These are phyloP conservation scores for Polychaeton citri DNA, from an alignment of 2,329 filamentous ascomycete species.

Conservation along the genomic window DNA sequence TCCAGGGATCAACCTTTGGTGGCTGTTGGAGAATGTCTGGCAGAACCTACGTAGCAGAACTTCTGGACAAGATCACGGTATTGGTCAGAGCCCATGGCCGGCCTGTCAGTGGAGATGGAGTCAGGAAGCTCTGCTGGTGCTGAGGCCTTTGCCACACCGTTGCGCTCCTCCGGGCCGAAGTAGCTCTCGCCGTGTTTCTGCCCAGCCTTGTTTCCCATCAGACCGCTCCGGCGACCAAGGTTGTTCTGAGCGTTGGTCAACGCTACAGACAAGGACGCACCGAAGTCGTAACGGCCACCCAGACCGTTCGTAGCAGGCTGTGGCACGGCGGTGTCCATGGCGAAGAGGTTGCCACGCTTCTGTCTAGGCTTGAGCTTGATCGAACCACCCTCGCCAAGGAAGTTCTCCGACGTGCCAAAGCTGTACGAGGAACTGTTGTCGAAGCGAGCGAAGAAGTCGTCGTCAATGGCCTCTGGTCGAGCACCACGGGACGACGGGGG, in stretches of 20 bases:
- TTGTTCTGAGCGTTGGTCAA: slow-evolving; percentile 60
- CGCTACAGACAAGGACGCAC: slow-evolving; percentile 75
- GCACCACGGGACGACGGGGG: slow-evolving; percentile 34
- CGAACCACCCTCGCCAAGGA: slow-evolving; percentile 45
- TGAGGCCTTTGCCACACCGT: slow-evolving; percentile 15
- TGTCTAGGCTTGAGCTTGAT: slow-evolving; percentile 59
- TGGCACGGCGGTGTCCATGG: slow-evolving; percentile 34
- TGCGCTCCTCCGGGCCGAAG: slow-evolving; percentile 24
- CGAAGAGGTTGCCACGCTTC: slow-evolving; percentile 47
- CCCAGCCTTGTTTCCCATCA: slow-evolving; percentile 20
- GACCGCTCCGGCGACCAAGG: slow-evolving; percentile 42
- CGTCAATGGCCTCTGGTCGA: slow-evolving; percentile 45
- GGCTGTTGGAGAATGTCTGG: slow-evolving; percentile 16
- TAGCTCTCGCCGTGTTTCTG: slow-evolving; percentile 26
- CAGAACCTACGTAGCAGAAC: slow-evolving; percentile 96
- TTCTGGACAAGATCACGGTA: slow-evolving; percentile 97
- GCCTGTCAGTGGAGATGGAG: slow-evolving; percentile 47
- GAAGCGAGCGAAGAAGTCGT: slow-evolving; percentile 52
- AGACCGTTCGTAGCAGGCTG: slow-evolving; percentile 50
- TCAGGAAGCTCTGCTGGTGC: slow-evolving; percentile 28
- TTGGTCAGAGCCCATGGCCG: slow-evolving; percentile 68
- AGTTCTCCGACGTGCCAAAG: slow-evolving; percentile 27
- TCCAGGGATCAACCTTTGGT: slow-evolving; percentile 12
- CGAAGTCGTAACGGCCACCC: slow-evolving; percentile 89
- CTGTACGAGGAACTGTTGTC: slow-evolving; percentile 28